phyloP scores from a whole-genome alignment of 768 basidiomycete species.

The Nevesoporus exiguus region DNA sequence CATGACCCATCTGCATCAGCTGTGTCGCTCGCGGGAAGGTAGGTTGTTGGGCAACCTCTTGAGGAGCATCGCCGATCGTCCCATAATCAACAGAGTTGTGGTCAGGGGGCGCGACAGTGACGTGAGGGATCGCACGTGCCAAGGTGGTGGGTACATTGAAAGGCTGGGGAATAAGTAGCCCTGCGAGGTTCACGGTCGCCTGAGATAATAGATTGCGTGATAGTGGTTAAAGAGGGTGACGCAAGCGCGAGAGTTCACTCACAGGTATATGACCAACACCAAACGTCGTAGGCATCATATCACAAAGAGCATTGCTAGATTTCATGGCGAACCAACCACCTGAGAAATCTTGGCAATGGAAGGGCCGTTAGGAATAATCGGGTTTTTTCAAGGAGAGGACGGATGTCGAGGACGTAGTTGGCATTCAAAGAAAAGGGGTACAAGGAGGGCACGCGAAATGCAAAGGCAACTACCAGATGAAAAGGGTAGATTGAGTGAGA shows the following conservation, averaged over 20 bases:
- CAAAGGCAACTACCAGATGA: background rate
- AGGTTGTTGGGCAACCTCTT: background rate
- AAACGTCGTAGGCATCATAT: background rate
- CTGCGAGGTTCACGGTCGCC: background rate
- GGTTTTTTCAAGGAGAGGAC: background rate
- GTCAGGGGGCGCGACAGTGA: background rate
- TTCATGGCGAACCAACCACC: conserved; percentile 2
- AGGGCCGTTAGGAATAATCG: background rate
- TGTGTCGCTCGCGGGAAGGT: background rate
- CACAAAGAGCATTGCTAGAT: background rate
- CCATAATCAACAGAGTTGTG: background rate
- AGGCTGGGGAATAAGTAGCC: background rate
- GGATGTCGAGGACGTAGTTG: background rate
- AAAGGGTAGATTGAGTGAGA: background rate
- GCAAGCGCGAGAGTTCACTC: background rate
- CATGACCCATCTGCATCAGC: background rate
- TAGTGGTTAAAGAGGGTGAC: background rate
- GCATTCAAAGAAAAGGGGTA: conserved; percentile 1
- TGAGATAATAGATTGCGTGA: background rate
- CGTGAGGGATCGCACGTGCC: too few relatives aligned
- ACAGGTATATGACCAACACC: conserved; percentile 1
- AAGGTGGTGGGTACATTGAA: background rate
- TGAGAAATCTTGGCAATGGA: background rate
- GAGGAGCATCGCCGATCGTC: background rate
- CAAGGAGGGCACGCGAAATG: background rate